Conservation (phyloP, 2,329 filamentous ascomycete genomes). For the Ambrosiella beaveri region DNA sequence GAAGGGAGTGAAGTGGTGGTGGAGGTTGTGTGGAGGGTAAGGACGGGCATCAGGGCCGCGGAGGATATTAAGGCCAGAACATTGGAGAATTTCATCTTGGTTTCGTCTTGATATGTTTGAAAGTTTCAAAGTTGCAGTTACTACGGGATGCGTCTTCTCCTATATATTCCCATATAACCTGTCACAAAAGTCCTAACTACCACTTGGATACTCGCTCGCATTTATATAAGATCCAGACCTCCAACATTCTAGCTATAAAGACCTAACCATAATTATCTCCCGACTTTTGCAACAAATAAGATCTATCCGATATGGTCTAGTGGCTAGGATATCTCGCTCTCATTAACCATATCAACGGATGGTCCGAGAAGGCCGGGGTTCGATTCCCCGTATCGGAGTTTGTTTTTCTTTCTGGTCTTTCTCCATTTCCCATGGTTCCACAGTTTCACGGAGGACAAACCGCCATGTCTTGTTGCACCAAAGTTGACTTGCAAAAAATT, state of each 20-base stretch:
- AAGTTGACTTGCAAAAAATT: background rate
- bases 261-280: background rate
- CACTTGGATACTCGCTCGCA: no score
- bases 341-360: background rate
- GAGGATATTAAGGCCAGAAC: background rate
- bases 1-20: background rate
- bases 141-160: no score
- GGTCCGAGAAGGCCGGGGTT: background rate
- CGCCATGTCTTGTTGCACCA: background rate
- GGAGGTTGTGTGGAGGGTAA: background rate
- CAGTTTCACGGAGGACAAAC: background rate
- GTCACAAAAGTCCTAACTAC: no score
- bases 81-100: no score
- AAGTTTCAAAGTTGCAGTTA: no score
- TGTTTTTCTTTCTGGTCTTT: background rate
- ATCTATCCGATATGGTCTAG: background rate
- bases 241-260: background rate
- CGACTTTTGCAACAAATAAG: background rate
- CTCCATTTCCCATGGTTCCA: background rate
- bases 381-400: background rate
- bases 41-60: background rate
- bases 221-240: no score
- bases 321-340: background rate
- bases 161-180: no score
- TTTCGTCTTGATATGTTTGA: no score